A percentile compares a stretch with the other conserved stretches of the same genome.
phyloP scores from a whole-genome alignment of 768 basidiomycete species.

The Hirschioporus abietinus region DNA sequence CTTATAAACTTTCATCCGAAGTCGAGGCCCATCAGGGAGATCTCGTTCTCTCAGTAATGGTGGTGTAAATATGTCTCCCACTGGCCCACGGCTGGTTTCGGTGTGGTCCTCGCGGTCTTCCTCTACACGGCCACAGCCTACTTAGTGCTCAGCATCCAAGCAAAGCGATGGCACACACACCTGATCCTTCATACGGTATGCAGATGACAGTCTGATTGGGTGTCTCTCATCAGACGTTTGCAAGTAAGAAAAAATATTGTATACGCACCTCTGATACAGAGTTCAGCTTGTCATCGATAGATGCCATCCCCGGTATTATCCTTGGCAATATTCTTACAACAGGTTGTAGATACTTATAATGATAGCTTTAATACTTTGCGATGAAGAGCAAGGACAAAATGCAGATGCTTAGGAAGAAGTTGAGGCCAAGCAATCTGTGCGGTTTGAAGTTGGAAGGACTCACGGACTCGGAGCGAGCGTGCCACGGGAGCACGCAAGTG shows the following conservation, averaged over 20 bases:
- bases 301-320: background rate
- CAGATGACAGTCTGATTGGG: background rate
- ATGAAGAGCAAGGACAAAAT: background rate
- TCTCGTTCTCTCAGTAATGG: background rate
- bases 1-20: background rate
- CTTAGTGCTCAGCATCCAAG: background rate
- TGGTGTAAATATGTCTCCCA: background rate
- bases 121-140: background rate
- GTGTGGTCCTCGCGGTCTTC: background rate
- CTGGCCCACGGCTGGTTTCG: background rate
- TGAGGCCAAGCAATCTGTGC: too few relatives aligned
- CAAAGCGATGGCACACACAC: background rate
- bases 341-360: too few relatives aligned
- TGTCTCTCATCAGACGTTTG: background rate
- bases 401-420: background rate
- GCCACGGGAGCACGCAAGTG: too few relatives aligned
- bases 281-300: background rate
- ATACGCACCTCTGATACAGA: background rate
- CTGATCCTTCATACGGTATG: constrained; percentile 2
- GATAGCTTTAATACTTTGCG: too few relatives aligned
- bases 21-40: background rate
- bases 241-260: background rate
- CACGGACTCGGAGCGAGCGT: too few relatives aligned
- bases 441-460: too few relatives aligned
- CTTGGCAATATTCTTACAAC: too few relatives aligned